Evolutionary conservation across 2,329 filamentous ascomycete species (phyloP).

Genomic region (Juglanconis sp.): DNA sequence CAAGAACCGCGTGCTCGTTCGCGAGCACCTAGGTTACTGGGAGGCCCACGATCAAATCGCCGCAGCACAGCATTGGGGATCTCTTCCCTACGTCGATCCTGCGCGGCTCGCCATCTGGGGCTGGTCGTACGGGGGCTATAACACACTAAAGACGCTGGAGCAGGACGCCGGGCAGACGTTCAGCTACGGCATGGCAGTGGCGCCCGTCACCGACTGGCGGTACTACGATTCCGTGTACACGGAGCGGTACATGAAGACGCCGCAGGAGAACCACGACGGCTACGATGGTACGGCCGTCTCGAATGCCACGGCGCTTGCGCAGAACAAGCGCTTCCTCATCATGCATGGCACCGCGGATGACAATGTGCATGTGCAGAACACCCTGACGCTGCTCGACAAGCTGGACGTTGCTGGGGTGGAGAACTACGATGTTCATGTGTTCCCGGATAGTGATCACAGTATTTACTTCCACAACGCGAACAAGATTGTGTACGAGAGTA

Average conservation of each 20-base stretch:
- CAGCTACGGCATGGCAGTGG: constrained; percentile 95
- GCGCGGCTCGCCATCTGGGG: constrained; percentile 91
- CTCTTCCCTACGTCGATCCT: constrained; percentile 78
- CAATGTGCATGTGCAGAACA: constrained; percentile 97
- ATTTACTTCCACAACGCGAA: constrained; percentile 96
- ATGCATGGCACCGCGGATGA: constrained; percentile 98
- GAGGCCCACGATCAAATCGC: constrained; percentile 91
- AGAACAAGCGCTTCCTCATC: constrained; percentile 83
- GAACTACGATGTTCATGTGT: constrained; percentile 96
- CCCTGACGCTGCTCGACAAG: constrained; percentile 79
- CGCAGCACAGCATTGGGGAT: constrained; percentile 79
- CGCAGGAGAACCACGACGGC: constrained; percentile 73
- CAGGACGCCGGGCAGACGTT: constrained; percentile 86
- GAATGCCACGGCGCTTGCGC: constrained; percentile 68
- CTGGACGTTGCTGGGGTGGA: constrained; percentile 77
- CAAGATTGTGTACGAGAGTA: constrained; percentile 87
- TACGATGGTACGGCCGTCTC: constrained; percentile 73
- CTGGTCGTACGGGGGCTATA: constrained; percentile 96
- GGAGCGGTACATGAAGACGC: constrained; percentile 95
- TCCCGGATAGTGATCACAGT: constrained; percentile 91
- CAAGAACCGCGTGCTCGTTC: constrained; percentile 74
- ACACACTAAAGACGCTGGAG: constrained; percentile 92
- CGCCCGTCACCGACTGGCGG: constrained; percentile 96
- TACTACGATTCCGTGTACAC: constrained; percentile 95
- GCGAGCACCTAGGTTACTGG: constrained; percentile 78